Conservation (phyloP, 192 early-diverging fungal genomes). For the Coemansia sp. region DNA sequence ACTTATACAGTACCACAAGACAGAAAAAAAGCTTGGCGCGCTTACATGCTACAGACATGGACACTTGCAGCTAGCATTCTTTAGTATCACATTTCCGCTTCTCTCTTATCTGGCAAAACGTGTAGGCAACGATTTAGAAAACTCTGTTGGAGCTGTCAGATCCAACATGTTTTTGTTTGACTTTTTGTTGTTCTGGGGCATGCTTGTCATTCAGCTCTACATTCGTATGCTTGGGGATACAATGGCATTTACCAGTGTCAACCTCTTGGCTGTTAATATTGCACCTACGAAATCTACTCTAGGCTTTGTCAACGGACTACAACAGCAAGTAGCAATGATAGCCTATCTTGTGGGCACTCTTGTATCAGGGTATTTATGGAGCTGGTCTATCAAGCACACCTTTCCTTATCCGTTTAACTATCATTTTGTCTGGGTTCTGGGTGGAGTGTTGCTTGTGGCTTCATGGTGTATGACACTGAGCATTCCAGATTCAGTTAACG, state of each 20-base stretch:
- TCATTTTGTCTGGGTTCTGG: slow-evolving; percentile 39
- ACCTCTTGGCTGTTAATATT: slow-evolving; percentile 38
- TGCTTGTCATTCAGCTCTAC: slow-evolving; percentile 19
- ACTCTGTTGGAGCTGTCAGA: slow-evolving; percentile 22
- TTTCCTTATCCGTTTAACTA: slow-evolving; percentile 37
- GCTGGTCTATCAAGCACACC: slow-evolving; percentile 35
- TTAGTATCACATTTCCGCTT: not conserved
- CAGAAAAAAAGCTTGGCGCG: not conserved
- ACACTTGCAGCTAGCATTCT: not conserved
- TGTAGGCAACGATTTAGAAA: not conserved
- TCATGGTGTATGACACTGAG: slow-evolving; percentile 8
- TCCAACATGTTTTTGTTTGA: not conserved
- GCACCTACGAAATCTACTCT: slow-evolving; percentile 30
- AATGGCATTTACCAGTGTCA: slow-evolving; percentile 38
- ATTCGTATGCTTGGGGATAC: slow-evolving; percentile 26
- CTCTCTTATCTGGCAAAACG: not conserved
- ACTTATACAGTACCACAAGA: not conserved
- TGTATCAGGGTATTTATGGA: slow-evolving; percentile 23
- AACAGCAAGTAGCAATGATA: slow-evolving; percentile 26
- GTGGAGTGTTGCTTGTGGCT: not conserved
- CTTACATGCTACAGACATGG: slow-evolving; percentile 2
- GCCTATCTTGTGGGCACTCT: slow-evolving; percentile 28
- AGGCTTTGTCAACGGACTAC: slow-evolving; percentile 35
- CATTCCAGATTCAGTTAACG: slow-evolving; percentile 35
- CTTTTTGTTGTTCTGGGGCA: slow-evolving; percentile 26